Percentiles rank a stretch among this genome's conserved stretches.
phyloP scores from a whole-genome alignment of 805 yeast genomes.

The Candida maris region DNA sequence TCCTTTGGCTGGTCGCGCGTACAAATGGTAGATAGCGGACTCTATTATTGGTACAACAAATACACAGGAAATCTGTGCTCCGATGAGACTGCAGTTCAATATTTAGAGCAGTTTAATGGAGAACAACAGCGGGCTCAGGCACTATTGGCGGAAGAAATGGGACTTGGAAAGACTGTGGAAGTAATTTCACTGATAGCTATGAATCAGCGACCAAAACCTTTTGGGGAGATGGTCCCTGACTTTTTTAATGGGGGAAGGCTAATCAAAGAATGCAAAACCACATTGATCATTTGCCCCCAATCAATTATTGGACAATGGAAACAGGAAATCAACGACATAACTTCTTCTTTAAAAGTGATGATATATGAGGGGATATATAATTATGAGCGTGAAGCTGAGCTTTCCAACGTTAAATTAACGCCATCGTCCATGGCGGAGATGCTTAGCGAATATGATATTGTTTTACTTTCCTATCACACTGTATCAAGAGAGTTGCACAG shows the following conservation, averaged over 20 bases:
- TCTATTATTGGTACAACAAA: constrained; percentile 43
- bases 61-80: constrained; percentile 47
- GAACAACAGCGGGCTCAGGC: constrained; percentile 46
- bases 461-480: constrained; percentile 71
- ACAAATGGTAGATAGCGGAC: constrained; percentile 3
- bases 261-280: constrained; percentile 57
- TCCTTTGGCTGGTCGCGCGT: constrained; percentile 53
- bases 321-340: constrained; percentile 57
- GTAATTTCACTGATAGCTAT: constrained; percentile 59
- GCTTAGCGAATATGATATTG: constrained; percentile 65
- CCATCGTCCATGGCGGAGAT: constrained; percentile 45
- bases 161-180: constrained; percentile 93
- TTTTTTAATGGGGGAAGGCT: constrained; percentile 39
- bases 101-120: constrained; percentile 13
- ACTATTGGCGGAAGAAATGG: constrained; percentile 92
- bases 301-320: constrained; percentile 85
- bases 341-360: constrained; percentile 59
- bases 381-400: constrained; percentile 33
- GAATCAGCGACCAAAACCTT: constrained; percentile 48
- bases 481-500: constrained; percentile 74
- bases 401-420: constrained; percentile 14
- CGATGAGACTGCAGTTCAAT: constrained; percentile 28
- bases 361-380: constrained; percentile 56
- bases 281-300: constrained; percentile 82
- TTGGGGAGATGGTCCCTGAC: constrained; percentile 30